These are phyloP conservation scores for Prillingera fragicola DNA, from an alignment of 1,284 basidiomycete species.

Conservation along the genomic window DNA sequence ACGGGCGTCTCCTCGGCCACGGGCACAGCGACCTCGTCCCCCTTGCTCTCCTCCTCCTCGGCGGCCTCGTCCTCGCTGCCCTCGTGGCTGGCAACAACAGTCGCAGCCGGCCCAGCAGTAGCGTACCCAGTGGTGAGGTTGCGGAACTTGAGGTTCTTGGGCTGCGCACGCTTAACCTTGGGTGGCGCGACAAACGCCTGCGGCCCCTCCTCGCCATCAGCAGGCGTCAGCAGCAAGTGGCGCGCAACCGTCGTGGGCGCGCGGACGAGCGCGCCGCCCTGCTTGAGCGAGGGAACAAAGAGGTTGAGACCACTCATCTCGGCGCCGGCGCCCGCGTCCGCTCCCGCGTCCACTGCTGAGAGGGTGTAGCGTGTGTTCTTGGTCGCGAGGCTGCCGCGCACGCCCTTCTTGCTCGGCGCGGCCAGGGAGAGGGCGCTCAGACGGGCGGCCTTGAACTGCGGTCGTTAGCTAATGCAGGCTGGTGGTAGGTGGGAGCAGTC, in stretches of 20 bases:
- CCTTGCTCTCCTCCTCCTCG: not conserved
- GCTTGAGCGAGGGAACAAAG: conserved; percentile 32
- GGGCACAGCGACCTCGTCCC: not conserved
- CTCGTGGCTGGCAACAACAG: not conserved
- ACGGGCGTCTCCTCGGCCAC: conserved; percentile 4
- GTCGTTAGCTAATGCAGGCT: not conserved
- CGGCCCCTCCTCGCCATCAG: not conserved
- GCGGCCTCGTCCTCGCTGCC: not conserved
- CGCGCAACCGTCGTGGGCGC: conserved; percentile 36
- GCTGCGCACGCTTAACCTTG: conserved; percentile 30
- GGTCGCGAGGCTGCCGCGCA: conserved; percentile 24
- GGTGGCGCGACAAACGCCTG: conserved; percentile 3
- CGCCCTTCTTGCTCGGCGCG: not conserved
- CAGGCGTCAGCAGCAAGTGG: conserved; percentile 36
- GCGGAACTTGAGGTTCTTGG: conserved; percentile 40
- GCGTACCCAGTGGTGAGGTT: conserved; percentile 35
- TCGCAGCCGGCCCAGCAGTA: conserved; percentile 30
- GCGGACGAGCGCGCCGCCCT: conserved; percentile 29
- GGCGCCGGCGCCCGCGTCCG: conserved; percentile 28
- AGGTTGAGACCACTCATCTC: conserved; percentile 44
- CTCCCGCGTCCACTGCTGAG: conserved; percentile 14
- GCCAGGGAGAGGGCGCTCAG: conserved; percentile 23
- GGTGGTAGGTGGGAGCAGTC: not conserved
- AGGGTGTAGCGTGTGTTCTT: conserved; percentile 32
- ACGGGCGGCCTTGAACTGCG: conserved; percentile 39